These are phyloP conservation scores for Penicillium herquei DNA, from an alignment of 495 filamentous ascomycete genomes.

Conservation along the genomic window DNA sequence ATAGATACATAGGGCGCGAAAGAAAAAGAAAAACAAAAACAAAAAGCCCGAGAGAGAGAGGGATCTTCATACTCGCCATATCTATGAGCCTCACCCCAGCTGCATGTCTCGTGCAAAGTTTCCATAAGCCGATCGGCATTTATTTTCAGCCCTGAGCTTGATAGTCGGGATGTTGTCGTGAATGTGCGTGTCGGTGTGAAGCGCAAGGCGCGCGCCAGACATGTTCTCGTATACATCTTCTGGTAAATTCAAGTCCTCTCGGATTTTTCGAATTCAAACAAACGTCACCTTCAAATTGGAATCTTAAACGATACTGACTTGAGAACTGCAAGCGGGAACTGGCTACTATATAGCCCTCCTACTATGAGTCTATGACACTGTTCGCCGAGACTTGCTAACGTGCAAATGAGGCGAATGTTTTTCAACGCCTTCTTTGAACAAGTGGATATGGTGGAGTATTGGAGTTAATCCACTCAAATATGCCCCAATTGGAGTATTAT, in stretches of 20 bases:
- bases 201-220: neutral
- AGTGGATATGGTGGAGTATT: neutral
- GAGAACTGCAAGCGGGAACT: too few relatives aligned
- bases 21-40: too few relatives aligned
- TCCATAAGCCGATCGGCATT: constrained; percentile 34
- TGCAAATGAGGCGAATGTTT: neutral
- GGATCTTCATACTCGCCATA: constrained; percentile 30
- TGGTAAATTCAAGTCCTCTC: neutral
- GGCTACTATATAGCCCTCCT: too few relatives aligned
- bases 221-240: neutral
- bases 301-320: neutral
- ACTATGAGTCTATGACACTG: neutral
- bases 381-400: neutral
- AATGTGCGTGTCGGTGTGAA: constrained; percentile 1
- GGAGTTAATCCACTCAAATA: neutral
- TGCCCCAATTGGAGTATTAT: neutral
- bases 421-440: neutral
- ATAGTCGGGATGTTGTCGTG: constrained; percentile 16
- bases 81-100: constrained; percentile 32
- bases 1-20: too few relatives aligned
- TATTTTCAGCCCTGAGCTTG: constrained; percentile 28
- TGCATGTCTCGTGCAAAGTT: constrained; percentile 33
- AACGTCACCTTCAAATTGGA: neutral
- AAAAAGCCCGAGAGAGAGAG: too few relatives aligned
- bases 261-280: neutral